Percentiles rank a stretch among this genome's conserved stretches.
phyloP scores from a whole-genome alignment of 2,329 filamentous ascomycete species.

The Fusarium cicatricum region DNA sequence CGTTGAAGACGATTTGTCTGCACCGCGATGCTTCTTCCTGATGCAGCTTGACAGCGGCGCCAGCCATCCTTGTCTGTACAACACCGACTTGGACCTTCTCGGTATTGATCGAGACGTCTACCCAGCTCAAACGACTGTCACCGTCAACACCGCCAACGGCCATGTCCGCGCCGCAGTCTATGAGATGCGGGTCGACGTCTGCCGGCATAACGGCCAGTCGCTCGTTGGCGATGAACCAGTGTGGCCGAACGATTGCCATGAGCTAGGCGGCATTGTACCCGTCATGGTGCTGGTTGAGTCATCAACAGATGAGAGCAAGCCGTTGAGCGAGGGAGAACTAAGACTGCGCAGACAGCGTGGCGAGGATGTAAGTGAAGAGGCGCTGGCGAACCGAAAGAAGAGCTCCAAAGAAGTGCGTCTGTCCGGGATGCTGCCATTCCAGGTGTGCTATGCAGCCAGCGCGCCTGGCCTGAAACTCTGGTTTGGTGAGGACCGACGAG shows the following conservation, averaged over 20 bases:
- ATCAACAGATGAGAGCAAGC: conserved; percentile 11
- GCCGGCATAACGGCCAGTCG: conserved; percentile 35
- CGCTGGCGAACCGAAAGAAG: conserved; percentile 26
- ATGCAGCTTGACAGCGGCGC: conserved; percentile 41
- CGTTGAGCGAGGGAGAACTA: conserved; percentile 10
- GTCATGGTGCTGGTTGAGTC: conserved; percentile 31
- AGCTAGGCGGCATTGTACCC: conserved; percentile 38
- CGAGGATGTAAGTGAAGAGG: conserved; percentile 27
- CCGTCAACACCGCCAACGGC: conserved; percentile 27
- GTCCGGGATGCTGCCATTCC: conserved; percentile 39
- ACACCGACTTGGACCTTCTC: conserved; percentile 29
- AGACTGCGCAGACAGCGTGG: conserved; percentile 12
- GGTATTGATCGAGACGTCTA: conserved; percentile 32
- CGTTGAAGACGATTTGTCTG: conserved; percentile 25
- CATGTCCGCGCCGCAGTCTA: conserved; percentile 22
- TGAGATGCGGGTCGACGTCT: conserved; percentile 40
- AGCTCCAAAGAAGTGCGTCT: conserved; percentile 25
- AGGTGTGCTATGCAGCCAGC: conserved; percentile 37
- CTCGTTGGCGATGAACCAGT: conserved; percentile 38
- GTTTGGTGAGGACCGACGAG: conserved; percentile 40
- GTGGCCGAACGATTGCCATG: conserved; percentile 33
- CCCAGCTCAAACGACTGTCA: conserved; percentile 30
- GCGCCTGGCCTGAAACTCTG: conserved; percentile 32
- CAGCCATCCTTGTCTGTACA: conserved; percentile 32
- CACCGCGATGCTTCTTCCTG: conserved; percentile 34